Base-by-base conservation (phyloP, 805 yeast species). In the Blastobotrys terrestris region DNA sequence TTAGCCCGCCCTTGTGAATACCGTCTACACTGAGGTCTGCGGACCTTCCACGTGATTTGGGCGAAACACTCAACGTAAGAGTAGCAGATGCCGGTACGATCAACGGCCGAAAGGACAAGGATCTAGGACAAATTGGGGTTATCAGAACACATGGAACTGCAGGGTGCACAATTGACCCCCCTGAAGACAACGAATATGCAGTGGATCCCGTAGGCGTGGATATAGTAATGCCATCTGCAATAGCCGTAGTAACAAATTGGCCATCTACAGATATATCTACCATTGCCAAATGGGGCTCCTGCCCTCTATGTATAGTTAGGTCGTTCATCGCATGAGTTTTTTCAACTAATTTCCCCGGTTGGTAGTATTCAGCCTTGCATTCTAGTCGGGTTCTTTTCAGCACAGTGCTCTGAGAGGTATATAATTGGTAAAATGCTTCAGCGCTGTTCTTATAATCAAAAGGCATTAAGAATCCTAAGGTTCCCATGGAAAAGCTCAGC, bases 181-280 rank as follows among this genome's bases (percentile, higher is more conserved):
- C 97, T 0, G 95, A 81, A 26, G 88, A 80, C 50, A 91, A 72
- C 0, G 96, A 87, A 64, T 91, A 91, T 0, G 97, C 97, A 0
- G 97, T 91, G 7, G 96, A 87, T 0, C 98, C 98, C 0, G 97
- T 91, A 15, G 98, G 98, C 0, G 97, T 87, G 2, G 94, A 77
- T 46, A 89, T 75, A 3, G 83, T 80, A 6, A 91, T 77, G 40
- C 98, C 98, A 68, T 92, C 98, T 1, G 95, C 96, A 0, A 92
- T 86, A 3, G 97, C 90, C 50, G 91, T 80, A 5, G 98, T 92
- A 51, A 92, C 71, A 62, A 84, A 85, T 65, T 86, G 84, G 19
- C 87, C 89, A 66, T 91, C 94, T 22, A 91, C 84, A 58, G 76
- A 81, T n/a, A 92, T 83, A 59, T 91, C 97, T 54, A 92, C 72